A percentile compares a stretch with the other conserved stretches of the same genome.
Evolutionary conservation across 2,329 filamentous ascomycete genomes (phyloP).

Genomic region (Epichloe scottii): DNA sequence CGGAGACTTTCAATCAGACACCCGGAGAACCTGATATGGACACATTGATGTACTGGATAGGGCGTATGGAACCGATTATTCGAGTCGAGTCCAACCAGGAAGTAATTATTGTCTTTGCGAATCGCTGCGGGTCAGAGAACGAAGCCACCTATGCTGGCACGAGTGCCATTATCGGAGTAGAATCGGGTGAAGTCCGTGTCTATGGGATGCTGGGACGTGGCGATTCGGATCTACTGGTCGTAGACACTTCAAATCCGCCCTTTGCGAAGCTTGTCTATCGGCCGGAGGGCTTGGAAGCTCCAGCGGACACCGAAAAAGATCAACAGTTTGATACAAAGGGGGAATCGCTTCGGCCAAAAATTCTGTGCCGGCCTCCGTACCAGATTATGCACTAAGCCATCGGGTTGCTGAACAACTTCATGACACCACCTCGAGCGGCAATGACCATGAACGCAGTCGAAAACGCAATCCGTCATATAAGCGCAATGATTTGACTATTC

Average conservation of each 20-base stretch:
- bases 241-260: conserved; percentile 43
- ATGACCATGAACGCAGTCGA: neutral
- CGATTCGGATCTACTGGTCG: conserved; percentile 53
- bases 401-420: neutral
- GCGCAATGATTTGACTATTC: neutral
- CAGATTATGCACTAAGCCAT: neutral
- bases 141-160: conserved; percentile 61
- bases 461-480: neutral
- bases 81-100: conserved; percentile 39
- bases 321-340: neutral
- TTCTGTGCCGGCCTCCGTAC: neutral
- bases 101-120: conserved; percentile 57
- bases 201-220: conserved; percentile 61
- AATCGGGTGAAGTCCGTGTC: conserved; percentile 50
- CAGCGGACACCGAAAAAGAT: neutral
- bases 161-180: conserved; percentile 56
- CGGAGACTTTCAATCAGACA: conserved; percentile 29
- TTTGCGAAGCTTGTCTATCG: conserved; percentile 31
- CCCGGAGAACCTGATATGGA: conserved; percentile 56
- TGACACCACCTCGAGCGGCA: neutral
- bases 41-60: conserved; percentile 64
- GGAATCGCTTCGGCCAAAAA: neutral
- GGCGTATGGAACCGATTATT: conserved; percentile 54
- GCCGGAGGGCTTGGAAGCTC: neutral
- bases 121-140: conserved; percentile 55